Evolutionary conservation across 768 basidiomycete genomes (phyloP), one percentile per base, ranked within the genome.

Genomic region (Suillus hirtellus): DNA sequence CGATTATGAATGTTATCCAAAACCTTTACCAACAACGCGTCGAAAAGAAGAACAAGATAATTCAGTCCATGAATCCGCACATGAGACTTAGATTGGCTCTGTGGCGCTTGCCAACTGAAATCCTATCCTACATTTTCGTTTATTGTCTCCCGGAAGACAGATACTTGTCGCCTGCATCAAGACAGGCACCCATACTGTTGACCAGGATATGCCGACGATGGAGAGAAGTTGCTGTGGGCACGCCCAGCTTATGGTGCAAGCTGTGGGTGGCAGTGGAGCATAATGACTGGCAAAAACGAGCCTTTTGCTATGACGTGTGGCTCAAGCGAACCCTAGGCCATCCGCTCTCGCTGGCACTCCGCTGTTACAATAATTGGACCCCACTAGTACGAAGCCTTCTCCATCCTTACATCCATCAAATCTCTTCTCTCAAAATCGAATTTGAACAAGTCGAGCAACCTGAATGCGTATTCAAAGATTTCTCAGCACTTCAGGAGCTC

Each of bases 71-170:
- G 54, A 50, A 67, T 3, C 59, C 34, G 5, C 73, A 76, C 53
- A 62, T 46, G 4, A 67, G 71, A 3, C 67, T 76, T 0, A 40
- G 68, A 31, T 72, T 70, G 19, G 65, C 66, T 44, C 79, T 84
- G 62, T 69, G 75, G 59, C 66, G 69, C 19, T 71, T 85, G 10
- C 84, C 84, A 9, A 59, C 78, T 2, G 84, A 85, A 21, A n/a
- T 46, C 11, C 11, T 46, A n/a, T 46, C 44, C 44, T n/a, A 46
- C 10, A 46, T 46, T n/a, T 46, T 21, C 11, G 3, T n/a, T 11
- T 11, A 3, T 4, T 46, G 44, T n/a, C 44, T 46, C n/a, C 44
- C n/a, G 9, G 44, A 46, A 46, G n/a, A 21, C 44, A n/a, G 21
- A 10, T n/a, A 46, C 6, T 34, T 34, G 31, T 3, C 10, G 19